A percentile compares a stretch with the other conserved stretches of the same genome.
These are phyloP conservation scores for Galerina marginata DNA, from an alignment of 768 basidiomycete species.

Conservation along the genomic window DNA sequence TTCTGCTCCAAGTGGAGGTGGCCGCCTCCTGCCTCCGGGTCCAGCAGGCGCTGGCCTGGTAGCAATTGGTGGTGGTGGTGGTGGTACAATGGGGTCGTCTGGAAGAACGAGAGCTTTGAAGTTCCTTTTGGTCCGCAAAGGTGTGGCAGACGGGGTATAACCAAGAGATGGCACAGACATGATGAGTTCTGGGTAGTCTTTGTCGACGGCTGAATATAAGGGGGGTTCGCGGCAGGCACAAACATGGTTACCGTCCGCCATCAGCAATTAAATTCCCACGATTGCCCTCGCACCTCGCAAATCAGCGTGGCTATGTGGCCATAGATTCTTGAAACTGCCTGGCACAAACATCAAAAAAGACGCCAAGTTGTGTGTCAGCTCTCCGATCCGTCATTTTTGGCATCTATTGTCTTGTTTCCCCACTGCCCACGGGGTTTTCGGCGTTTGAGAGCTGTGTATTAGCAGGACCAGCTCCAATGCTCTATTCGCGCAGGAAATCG, in stretches of 20 bases:
- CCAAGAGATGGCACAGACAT: constrained; percentile 23
- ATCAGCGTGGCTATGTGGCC: too few species aligned
- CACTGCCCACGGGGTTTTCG: constrained; percentile 6
- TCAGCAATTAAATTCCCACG: constrained; percentile 11
- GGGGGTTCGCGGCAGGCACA: not conserved
- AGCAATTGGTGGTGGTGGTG: constrained; percentile 22
- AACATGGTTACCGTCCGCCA: constrained; percentile 14
- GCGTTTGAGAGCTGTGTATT: not conserved
- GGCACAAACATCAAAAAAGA: too few species aligned
- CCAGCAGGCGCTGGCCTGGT: constrained; percentile 26
- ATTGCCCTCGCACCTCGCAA: not conserved
- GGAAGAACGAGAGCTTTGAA: constrained; percentile 85
- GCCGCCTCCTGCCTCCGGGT: constrained; percentile 30
- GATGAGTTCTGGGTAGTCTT: not conserved
- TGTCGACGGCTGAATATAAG: not conserved
- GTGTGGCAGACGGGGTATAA: constrained; percentile 35
- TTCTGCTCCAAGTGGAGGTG: constrained; percentile 29
- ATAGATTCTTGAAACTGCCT: too few species aligned
- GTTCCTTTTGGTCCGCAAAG: constrained; percentile 88
- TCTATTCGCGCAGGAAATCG: too few species aligned
- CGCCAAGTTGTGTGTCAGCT: constrained; percentile 1
- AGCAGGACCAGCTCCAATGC: too few species aligned
- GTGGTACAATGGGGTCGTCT: constrained; percentile 37
- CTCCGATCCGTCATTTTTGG: not conserved
- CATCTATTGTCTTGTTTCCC: not conserved